Conservation (phyloP, 352 stramenopile species). For the Globisporangium megalacanthum region DNA sequence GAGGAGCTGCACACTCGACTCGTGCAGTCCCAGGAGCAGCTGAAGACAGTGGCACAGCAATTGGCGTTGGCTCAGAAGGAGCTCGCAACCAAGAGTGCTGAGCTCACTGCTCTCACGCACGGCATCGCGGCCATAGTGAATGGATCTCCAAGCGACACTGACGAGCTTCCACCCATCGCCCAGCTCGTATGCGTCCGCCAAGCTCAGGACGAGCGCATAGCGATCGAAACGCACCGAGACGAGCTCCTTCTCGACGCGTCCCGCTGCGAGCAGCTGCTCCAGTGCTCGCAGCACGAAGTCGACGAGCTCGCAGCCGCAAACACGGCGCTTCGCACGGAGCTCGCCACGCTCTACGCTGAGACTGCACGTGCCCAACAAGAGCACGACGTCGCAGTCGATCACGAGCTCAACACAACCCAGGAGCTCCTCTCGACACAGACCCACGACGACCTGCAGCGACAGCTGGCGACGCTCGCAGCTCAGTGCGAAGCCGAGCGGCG, state of each 20-base stretch:
- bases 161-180: too few relatives aligned
- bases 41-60: conserved; percentile 14
- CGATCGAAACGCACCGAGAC: conserved; percentile 24
- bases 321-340: conserved; percentile 18
- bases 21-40: conserved; percentile 39
- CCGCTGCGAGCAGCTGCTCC: conserved; percentile 32
- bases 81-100: conserved; percentile 9
- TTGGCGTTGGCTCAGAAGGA: conserved; percentile 4
- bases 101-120: conserved; percentile 4
- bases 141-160: background rate
- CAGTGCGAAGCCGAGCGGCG: conserved; percentile 17
- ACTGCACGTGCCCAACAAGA: conserved; percentile 15
- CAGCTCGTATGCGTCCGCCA: conserved; percentile 18
- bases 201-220: conserved; percentile 17
- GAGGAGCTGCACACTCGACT: conserved; percentile 56
- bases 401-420: background rate
- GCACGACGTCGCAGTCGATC: background rate
- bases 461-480: conserved; percentile 20
- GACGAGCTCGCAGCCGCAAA: conserved; percentile 25
- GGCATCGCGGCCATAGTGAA: conserved; percentile 1
- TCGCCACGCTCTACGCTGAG: conserved; percentile 28
- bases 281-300: conserved; percentile 33
- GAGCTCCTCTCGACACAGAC: conserved; percentile 14
- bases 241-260: conserved; percentile 39
- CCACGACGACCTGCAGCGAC: conserved; percentile 16